These are phyloP conservation scores for Colletotrichum sp. DNA, from an alignment of 2,329 filamentous ascomycete species.

Conservation along the genomic window DNA sequence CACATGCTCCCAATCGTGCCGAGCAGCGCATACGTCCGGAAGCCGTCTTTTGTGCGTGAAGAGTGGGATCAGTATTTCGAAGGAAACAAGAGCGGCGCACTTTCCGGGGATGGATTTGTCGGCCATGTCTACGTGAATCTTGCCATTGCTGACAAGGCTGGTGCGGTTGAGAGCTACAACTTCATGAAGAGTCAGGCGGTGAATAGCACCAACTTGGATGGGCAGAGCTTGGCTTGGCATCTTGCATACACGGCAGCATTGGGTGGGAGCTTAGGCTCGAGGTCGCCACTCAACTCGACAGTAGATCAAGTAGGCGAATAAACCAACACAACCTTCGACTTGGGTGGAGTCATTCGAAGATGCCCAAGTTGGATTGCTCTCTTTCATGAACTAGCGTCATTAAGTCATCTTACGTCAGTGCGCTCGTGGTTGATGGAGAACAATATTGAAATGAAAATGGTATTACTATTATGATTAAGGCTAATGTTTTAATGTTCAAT, in stretches of 20 bases:
- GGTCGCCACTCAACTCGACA: not conserved
- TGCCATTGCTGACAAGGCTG: slow-evolving; percentile 62
- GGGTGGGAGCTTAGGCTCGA: not conserved
- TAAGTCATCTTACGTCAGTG: too few species aligned
- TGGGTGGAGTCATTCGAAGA: too few species aligned
- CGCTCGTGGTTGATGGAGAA: accelerated
- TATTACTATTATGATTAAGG: not conserved
- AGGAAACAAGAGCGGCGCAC: slow-evolving; percentile 43
- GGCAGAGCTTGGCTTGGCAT: not conserved
- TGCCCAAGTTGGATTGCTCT: too few species aligned
- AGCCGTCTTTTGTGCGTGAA: slow-evolving; percentile 67
- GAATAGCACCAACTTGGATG: not conserved
- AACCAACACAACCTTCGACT: too few species aligned
- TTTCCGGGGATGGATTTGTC: slow-evolving; percentile 78
- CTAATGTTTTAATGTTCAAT: not conserved
- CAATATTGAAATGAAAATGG: not conserved
- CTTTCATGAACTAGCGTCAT: too few species aligned
- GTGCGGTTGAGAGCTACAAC: slow-evolving; percentile 5
- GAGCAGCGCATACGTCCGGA: slow-evolving; percentile 65
- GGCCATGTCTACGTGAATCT: slow-evolving; percentile 78
- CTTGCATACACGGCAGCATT: slow-evolving; percentile 8
- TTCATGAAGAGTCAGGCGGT: slow-evolving; percentile 3
- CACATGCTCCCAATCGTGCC: slow-evolving; percentile 76
- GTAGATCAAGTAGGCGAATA: not conserved
- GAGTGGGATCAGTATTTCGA: slow-evolving; percentile 64